Percentiles rank a stretch among this genome's conserved stretches.
Evolutionary conservation across 805 yeast genomes (phyloP).

Genomic region (Metschnikowia kofuensis): DNA sequence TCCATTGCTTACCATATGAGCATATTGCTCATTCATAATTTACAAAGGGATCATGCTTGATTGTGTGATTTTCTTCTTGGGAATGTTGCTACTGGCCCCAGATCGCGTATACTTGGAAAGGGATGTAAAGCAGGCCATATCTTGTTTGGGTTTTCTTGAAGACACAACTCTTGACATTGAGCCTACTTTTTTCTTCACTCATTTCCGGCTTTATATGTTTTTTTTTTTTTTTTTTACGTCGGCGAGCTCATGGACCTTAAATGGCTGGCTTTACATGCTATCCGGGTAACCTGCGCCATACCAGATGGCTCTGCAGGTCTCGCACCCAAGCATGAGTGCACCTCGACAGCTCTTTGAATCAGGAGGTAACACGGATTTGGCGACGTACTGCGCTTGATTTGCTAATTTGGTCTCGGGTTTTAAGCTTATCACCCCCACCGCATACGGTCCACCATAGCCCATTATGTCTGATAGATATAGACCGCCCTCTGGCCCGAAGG

Average conservation of each 20-base stretch:
- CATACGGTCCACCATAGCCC: background rate
- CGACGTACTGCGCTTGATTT: background rate
- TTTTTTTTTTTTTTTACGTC: no score
- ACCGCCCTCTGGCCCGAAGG: conserved; percentile 21
- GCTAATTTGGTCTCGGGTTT: background rate
- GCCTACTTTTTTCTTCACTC: no score
- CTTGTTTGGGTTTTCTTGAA: no score
- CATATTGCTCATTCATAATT: no score
- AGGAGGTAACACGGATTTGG: background rate
- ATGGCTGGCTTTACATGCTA: conserved; percentile 1
- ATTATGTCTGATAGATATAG: conserved; percentile 20
- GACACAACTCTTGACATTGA: no score
- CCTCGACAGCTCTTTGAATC: conserved; percentile 5
- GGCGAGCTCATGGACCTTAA: background rate
- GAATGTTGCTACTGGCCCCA: no score
- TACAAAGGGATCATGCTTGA: no score
- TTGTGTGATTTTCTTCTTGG: no score
- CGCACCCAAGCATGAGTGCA: conserved; percentile 10
- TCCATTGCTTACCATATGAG: no score
- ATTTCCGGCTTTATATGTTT: background rate
- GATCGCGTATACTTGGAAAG: no score
- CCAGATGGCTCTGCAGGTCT: conserved; percentile 8
- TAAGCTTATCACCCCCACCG: background rate
- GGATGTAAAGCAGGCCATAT: no score
- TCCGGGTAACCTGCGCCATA: conserved; percentile 9